Evolutionary conservation across 129 eudicot species (phyloP).

Genomic region (Deinandra increscens): DNA sequence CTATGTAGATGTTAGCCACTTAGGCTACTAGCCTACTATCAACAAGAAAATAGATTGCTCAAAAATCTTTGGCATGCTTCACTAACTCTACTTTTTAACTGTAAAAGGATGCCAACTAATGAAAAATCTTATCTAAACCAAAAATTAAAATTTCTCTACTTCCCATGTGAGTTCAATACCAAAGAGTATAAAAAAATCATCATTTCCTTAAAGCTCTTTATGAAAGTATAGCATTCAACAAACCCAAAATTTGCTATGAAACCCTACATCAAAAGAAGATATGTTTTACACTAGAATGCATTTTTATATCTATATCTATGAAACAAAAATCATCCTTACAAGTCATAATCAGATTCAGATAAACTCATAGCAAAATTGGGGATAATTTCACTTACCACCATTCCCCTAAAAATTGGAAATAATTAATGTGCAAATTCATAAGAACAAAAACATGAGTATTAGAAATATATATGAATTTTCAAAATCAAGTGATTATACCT

Average conservation of each 20-base stretch:
- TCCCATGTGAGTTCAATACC: neutral
- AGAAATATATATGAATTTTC: neutral
- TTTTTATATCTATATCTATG: too few relatives aligned
- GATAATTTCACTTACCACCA: neutral
- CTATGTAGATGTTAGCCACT: neutral
- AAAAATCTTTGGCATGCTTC: neutral
- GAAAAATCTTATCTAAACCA: neutral
- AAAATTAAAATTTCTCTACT: neutral
- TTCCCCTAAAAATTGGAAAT: neutral
- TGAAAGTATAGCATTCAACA: slow-evolving; percentile 11
- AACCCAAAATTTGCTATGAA: neutral
- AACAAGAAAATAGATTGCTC: neutral
- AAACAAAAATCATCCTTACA: too few relatives aligned
- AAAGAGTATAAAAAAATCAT: neutral
- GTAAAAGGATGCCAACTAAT: neutral
- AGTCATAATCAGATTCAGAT: neutral
- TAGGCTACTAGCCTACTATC: neutral
- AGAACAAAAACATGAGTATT: neutral
- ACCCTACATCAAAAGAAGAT: neutral
- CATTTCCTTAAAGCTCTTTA: neutral
- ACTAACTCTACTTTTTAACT: neutral
- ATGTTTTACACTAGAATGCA: too few relatives aligned
- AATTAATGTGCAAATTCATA: neutral
- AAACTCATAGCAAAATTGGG: neutral
- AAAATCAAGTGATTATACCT: slow-evolving; percentile 41